Evolutionary conservation across 176 grass and related monocot genomes (phyloP), one percentile per base, ranked within the genome.

Genomic region (Carex parvula): DNA sequence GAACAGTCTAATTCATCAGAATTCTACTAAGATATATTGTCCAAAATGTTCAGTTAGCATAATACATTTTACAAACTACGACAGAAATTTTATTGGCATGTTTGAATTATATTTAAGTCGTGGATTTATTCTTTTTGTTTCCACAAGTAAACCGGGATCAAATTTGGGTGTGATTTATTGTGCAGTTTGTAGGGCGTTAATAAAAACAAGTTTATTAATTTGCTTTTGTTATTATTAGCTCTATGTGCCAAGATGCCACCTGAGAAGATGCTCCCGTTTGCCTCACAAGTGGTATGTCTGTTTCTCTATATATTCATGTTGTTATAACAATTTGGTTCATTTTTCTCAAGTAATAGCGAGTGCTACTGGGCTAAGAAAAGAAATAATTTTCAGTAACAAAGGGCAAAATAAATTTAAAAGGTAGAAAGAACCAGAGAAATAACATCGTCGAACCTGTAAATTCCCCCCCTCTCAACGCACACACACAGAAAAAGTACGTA

Each of bases 251-350:
- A 82, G 60, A 91, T 94, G 86, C 57, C 90, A 70, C 83, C 88
- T 29, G 92, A 94, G 76, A 94, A 89, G 90, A 94, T 98, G 92
- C 63, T 98, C 48, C 91, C 91, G 46, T 98, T 98, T 48, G 95
- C 92, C 32, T 90, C 90, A 2, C 88, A 85, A 90, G 93, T 95
- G 86, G 93, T 95, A 89, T 79, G 81, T 9, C 10, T 39, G 48
- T 15, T 78, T 56, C 33, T n/a, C 8, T 71, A 1, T 59, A 21
- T 18, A 44, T 20, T 33, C 20, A 32, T 11, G 56, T 42, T 63
- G 41, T 21, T 63, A 24, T 17, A 64, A 68, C 74, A 60, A 60
- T 59, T 80, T 70, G 14, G 21, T 80, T 44, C 24, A 20, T 59
- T 69, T 60, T 61, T 79, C 17, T 53, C 54, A 21, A 56, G 53